phyloP scores from a whole-genome alignment of 371 early-diverging fungal species.

The Dichotomocladium elegans region DNA sequence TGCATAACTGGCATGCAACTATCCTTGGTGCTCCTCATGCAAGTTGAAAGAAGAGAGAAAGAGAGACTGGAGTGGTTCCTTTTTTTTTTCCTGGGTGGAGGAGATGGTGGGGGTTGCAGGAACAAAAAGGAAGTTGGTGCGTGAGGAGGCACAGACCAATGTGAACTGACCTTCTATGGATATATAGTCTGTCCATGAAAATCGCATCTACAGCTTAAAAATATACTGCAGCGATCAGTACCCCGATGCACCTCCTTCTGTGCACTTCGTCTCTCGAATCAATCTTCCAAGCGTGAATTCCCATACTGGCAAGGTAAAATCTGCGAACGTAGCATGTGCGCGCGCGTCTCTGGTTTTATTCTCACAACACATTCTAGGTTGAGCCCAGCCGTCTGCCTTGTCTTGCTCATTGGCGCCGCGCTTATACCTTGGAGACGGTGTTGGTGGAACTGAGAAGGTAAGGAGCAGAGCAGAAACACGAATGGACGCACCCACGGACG shows the following conservation, averaged over 20 bases:
- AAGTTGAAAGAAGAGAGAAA: too few relatives aligned
- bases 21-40: slow-evolving; percentile 94
- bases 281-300: slow-evolving; percentile 86
- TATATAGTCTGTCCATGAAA: slow-evolving; percentile 84
- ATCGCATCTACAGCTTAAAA: slow-evolving; percentile 87
- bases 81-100: too few relatives aligned
- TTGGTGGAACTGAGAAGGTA: slow-evolving; percentile 83
- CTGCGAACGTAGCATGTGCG: slow-evolving; percentile 10
- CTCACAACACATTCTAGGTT: slow-evolving; percentile 56
- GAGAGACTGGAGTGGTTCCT: too few relatives aligned
- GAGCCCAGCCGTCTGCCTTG: slow-evolving; percentile 65
- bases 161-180: too few relatives aligned
- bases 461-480: too few relatives aligned
- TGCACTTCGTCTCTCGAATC: slow-evolving; percentile 79
- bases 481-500: too few relatives aligned
- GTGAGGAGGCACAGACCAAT: too few relatives aligned
- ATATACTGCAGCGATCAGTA: slow-evolving; percentile 84
- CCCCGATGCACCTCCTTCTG: slow-evolving; percentile 78
- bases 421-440: slow-evolving; percentile 79
- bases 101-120: not conserved
- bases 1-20: slow-evolving; percentile 90
- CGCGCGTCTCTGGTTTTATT: too few relatives aligned
- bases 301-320: slow-evolving; percentile 67
- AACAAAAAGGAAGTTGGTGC: not conserved
- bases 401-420: slow-evolving; percentile 79